Base-by-base conservation (phyloP, 176 grass and related monocot genomes). In the Carex myosuroides region DNA sequence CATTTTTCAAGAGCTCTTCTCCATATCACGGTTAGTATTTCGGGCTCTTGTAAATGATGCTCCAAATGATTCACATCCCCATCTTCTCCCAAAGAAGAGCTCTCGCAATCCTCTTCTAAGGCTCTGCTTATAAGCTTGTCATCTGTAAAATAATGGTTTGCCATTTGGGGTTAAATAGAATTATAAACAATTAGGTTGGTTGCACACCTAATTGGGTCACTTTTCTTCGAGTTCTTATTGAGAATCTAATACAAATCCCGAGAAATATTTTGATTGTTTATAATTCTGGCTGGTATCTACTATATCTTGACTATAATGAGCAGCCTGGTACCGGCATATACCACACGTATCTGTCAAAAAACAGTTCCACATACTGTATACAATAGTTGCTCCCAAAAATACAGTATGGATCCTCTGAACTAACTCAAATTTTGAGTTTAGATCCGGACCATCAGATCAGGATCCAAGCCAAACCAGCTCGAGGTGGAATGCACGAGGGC, bases 1-100 rank as follows among this genome's bases (percentile, higher is more conserved):
- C 90, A 97, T 75, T 92, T 94, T 56, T 94, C 92, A 88, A 97
- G 75, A 69, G 92, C 87, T 83, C 90, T 94, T 60, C 81, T 88
- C 92, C 95, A 97, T 85, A 97, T 91, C 0, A 84, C 76, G 65
- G 89, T 85, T 20, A 94, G 39, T 86, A 92, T 91, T 90, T 92
- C 92, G 60, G 90, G 86, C 56, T 89, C 88, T 70, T 88, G 90
- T 73, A 90, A 89, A 79, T 97, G 85, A 78, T 89, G 87, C 54
- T 94, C 86, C 37, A 85, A 83, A 89, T 84, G 86, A 73, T 81
- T 86, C 0, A 62, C 74, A 63, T 84, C 88, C 48, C 86, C 89
- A 84, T 89, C 81, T 39, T 85, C 80, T 85, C 89, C 89, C 35
- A 88, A 78, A 85, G 85, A 70, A 82, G 88, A 92, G 67, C 87